Percentiles rank a stretch among this genome's conserved stretches.
phyloP scores from a whole-genome alignment of 2,329 filamentous ascomycete species.

The Monosporascus sp. region DNA sequence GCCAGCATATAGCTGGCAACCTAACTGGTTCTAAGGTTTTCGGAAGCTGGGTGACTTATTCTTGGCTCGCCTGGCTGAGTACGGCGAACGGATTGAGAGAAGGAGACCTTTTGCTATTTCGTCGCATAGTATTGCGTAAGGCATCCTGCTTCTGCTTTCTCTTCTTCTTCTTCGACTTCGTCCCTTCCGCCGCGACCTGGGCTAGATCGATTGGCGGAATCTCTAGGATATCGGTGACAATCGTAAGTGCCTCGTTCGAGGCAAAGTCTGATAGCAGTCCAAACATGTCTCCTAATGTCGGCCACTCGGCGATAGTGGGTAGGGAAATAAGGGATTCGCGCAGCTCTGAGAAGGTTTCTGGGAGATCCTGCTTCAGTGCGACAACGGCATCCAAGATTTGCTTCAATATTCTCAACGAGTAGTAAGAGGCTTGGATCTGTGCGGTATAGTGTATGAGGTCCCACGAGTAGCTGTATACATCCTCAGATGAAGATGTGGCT shows the following conservation, averaged over 20 bases:
- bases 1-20: too few species aligned
- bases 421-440: slow-evolving; percentile 54
- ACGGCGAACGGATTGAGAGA: slow-evolving; percentile 20
- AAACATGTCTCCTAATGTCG: slow-evolving; percentile 17
- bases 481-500: slow-evolving; percentile 20
- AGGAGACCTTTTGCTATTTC: slow-evolving; percentile 3
- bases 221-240: slow-evolving; percentile 14
- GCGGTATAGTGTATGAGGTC: slow-evolving; percentile 55
- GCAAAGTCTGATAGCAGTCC: slow-evolving; percentile 8
- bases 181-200: background rate
- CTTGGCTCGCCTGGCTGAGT: slow-evolving; percentile 11
- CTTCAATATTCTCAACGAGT: slow-evolving; percentile 53
- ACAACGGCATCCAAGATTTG: slow-evolving; percentile 39
- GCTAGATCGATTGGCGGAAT: slow-evolving; percentile 4
- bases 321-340: slow-evolving; percentile 12
- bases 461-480: slow-evolving; percentile 42
- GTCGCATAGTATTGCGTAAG: slow-evolving; percentile 1
- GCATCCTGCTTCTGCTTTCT: slow-evolving; percentile 4
- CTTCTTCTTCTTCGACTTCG: slow-evolving; percentile 2
- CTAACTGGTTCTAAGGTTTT: too few species aligned
- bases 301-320: slow-evolving; percentile 21
- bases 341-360: slow-evolving; percentile 11
- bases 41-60: background rate
- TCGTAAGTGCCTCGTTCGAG: slow-evolving; percentile 6
- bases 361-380: slow-evolving; percentile 7